phyloP scores from a whole-genome alignment of 2,329 filamentous ascomycete species.

The Beauveria sp. region DNA sequence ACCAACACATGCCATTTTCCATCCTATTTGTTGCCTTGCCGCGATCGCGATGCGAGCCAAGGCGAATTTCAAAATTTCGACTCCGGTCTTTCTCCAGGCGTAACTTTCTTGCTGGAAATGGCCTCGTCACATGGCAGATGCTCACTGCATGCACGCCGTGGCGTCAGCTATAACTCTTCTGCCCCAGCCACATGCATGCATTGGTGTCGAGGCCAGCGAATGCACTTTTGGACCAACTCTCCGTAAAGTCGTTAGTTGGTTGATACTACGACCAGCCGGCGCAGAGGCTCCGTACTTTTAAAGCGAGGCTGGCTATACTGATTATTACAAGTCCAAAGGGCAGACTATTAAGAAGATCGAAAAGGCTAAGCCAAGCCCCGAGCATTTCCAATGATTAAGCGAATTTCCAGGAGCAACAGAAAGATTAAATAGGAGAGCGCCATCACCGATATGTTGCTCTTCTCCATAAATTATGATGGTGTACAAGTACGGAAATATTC shows the following conservation, averaged over 20 bases:
- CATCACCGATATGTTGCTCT: neutral
- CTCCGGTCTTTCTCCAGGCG: neutral
- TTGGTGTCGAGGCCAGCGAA: neutral
- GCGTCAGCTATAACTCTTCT: neutral
- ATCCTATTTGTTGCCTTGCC: neutral
- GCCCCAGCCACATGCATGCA: slow-evolving; percentile 3
- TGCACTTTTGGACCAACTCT: neutral
- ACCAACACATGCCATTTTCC: neutral
- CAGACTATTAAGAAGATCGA: neutral
- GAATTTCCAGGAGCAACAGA: neutral
- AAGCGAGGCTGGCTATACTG: neutral
- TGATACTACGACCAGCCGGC: neutral
- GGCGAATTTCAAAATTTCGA: neutral
- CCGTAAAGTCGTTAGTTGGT: neutral
- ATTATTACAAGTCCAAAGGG: neutral
- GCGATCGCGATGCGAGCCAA: neutral
- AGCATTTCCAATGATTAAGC: neutral
- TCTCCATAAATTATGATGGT: neutral
- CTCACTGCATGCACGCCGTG: neutral
- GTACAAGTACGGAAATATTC: neutral
- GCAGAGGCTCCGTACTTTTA: neutral
- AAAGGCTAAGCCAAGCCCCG: neutral
- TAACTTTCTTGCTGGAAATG: neutral
- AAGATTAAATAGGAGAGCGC: neutral
- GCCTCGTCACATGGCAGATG: neutral